Evolutionary conservation across 495 filamentous ascomycete genomes (phyloP), one percentile per base, ranked within the genome.

Genomic region (Jackrogersella minutella): DNA sequence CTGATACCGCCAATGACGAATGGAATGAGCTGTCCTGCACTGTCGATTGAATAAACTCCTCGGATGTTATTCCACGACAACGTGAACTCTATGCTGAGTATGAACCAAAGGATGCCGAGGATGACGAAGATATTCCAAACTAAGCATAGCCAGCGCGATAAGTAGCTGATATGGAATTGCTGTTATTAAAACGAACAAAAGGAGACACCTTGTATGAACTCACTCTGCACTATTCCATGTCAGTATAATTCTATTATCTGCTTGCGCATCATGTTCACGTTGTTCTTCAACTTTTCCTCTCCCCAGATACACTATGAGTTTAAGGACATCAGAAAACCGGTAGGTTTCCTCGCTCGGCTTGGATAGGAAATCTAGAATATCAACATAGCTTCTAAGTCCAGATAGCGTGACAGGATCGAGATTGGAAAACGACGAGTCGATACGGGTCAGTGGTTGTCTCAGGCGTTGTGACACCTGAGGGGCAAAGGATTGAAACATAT

Each of bases 1-100:
- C 56, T 59, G 21, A 59, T 22, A 14, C 43, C 44, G 19, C 56
- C 56, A 31, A 59, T 59, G 21, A 59, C 56, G 14, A 59, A 50
- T 2, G 64, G 68, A 5, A 71, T 71, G n/a, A 71, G 58, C 33
- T 73, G 70, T 10, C 70, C 70, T 13, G 67, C 69, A 4, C 58
- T 59, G 6, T 52, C 36, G 21, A 73, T 63, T 31, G 30, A 33
- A 50, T 66, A 54, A 28, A 73, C 39, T 17, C 54, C 64, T 11
- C 24, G 28, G 2, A 71, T 53, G 10, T 64, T 56, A 34, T 71
- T 73, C 60, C 64, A 71, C 30, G 28, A 3, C 5, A 73, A 40
- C 2, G 60, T 66, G 9, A 71, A 41, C 39, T 71, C 71, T 16
- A 68, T 63, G 49, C 49, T 52, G 8, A 67, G 49, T 14, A 62